Base-by-base conservation (phyloP, 352 stramenopile genomes). In the Achlya hypogyna region DNA sequence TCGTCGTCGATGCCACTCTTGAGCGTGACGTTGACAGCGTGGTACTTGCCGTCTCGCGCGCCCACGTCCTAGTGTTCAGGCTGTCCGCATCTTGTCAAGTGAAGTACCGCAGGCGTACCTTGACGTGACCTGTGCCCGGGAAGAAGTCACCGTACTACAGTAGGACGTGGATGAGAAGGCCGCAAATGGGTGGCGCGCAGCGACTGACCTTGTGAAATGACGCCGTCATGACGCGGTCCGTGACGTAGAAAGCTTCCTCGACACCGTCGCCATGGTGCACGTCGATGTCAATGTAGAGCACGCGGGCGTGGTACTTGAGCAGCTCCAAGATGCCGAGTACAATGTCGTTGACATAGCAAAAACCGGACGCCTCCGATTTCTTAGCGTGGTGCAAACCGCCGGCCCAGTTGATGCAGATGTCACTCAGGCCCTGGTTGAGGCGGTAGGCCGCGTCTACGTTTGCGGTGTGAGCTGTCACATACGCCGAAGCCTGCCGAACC, bases 211-310 rank as follows among this genome's bases (percentile, higher is more conserved):
- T 99, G 82, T 99, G 97, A 72, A 99, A 98, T 31, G 88, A 98
- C 28, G 98, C 89, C 1, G 97, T 99, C 96, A 99, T 99, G 63
- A 99, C 97, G n/a, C 96, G 82, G 75, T 99, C 93, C 4, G 96
- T 99, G 25, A 88, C 78, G 80, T 97, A 91, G 95, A 99, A 75
- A 72, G 96, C 86, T 98, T 98, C 87, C 94, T 97, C 79, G 12
- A 99, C 96, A 22, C 96, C 96, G 75, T 99, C 97, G 34, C 97
- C 97, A 71, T 99, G 97, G 74, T 99, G 96, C 14, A 99, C 95
- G 75, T 99, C 97, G 77, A 99, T 99, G 74, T 99, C 96, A 77
- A 99, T 98, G 78, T 99, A 99, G 12, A 99, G 74, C 20, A 99
- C 97, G 16, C 97, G 78, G 5, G 93, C 82, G 75, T 99, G 95